These are phyloP conservation scores for Claviceps sp. DNA, from an alignment of 2,329 filamentous ascomycete genomes.

Conservation along the genomic window DNA sequence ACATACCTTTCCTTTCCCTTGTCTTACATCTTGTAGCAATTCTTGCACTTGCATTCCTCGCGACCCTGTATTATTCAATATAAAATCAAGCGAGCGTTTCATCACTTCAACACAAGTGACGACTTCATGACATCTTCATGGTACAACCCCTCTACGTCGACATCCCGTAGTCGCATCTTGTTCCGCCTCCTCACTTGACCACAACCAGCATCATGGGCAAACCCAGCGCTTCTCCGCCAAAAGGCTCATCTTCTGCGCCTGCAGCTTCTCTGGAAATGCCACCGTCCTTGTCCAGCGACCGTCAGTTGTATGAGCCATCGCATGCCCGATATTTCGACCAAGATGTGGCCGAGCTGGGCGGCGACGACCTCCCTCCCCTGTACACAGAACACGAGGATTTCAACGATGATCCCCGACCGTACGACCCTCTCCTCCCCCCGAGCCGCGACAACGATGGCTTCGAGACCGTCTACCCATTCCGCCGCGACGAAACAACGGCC, in stretches of 20 bases:
- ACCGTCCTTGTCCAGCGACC: slow-evolving; percentile 1
- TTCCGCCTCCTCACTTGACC: not conserved
- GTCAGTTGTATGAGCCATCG: slow-evolving; percentile 7
- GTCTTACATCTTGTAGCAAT: not conserved
- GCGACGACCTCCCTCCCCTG: slow-evolving; percentile 31
- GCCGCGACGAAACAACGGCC: slow-evolving; percentile 17
- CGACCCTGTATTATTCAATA: too few species aligned
- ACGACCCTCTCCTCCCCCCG: slow-evolving; percentile 14
- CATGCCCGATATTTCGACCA: slow-evolving; percentile 21
- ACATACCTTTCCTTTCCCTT: not conserved
- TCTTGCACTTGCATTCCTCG: not conserved
- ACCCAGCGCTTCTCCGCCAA: slow-evolving; percentile 8
- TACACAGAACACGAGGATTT: slow-evolving; percentile 25
- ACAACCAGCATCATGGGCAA: slow-evolving; percentile 14
- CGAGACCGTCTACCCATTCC: slow-evolving; percentile 14
- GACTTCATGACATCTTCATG: not conserved
- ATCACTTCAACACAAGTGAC: not conserved
- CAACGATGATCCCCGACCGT: slow-evolving; percentile 5
- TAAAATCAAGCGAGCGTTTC: not conserved
- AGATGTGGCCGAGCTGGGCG: slow-evolving; percentile 20
- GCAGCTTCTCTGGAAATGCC: slow-evolving; percentile 17
- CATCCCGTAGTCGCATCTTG: not conserved
- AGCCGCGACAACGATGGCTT: slow-evolving; percentile 8
- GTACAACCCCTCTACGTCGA: not conserved
- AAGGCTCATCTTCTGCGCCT: slow-evolving; percentile 9